Evolutionary conservation across 1,284 basidiomycete species (phyloP), one percentile per base, ranked within the genome.

Genomic region (Taiwanofungus camphoratus): DNA sequence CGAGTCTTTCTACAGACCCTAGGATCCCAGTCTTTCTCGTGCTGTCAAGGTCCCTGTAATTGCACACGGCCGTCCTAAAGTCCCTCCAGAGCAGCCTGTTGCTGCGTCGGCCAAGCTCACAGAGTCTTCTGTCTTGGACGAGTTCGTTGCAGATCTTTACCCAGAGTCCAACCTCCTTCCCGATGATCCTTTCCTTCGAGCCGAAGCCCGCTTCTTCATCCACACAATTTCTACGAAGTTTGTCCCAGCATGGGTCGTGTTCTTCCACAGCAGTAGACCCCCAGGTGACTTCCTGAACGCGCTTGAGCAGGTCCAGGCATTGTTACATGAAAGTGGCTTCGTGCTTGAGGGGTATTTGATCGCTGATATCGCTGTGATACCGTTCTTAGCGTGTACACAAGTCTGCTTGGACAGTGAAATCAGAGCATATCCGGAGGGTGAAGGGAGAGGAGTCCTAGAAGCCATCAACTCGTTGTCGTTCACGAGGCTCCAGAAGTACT

Each of bases 91-190:
- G 33, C 54, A 71, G 18, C 81, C 79, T 1, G 76, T 77, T 2
- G 69, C 76, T 0, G 71, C 77, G 22, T 77, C 78, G 1, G 50
- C 59, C 39, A 82, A 82, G 59, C 60, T 85, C 45, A 67, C 75
- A 21, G 81, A 85, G 54, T 82, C 79, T 1, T 68, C 74, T 33
- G 68, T 82, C 23, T 67, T 82, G 41, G 62, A 83, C 44, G 79
- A 83, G 56, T 79, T 83, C 61, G 52, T 82, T 44, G 74, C 74
- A 5, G 79, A 82, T 52, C 55, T 77, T 37, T 73, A 62, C 56
- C 76, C 73, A 0, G 52, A 66, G 12, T 62, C 68, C 0, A 51
- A 53, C 3, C 64, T 81, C 15, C 66, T 81, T 11, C 77, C 79
- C 0, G 57, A 64, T 6, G 71, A 80, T 53, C 76, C 79, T 0